A percentile compares a stretch with the other conserved stretches of the same genome.
These are phyloP conservation scores for Chrysoporthe cubensis DNA, from an alignment of 2,329 filamentous ascomycete species.

Conservation along the genomic window DNA sequence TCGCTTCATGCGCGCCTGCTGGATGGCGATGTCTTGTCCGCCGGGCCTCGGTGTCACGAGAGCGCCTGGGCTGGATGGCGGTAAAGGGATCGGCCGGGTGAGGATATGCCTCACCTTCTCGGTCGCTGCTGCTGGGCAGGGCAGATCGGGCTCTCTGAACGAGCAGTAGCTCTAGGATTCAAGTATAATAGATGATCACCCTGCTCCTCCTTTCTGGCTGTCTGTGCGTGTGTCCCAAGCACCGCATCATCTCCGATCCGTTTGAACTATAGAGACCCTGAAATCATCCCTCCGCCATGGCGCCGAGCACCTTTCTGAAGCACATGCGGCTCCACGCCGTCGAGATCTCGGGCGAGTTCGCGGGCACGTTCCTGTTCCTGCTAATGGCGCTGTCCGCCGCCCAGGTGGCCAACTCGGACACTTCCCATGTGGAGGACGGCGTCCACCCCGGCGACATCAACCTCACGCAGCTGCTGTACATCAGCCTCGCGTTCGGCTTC, in stretches of 20 bases:
- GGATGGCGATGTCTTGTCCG: background rate
- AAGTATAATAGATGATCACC: background rate
- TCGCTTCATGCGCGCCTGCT: background rate
- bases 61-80: background rate
- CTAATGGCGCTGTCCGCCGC: slow-evolving; percentile 28
- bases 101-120: background rate
- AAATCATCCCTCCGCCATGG: slow-evolving; percentile 6
- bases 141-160: background rate
- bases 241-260: background rate
- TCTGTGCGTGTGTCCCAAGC: background rate
- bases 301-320: slow-evolving; percentile 12
- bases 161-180: no score
- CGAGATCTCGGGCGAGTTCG: slow-evolving; percentile 26
- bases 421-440: slow-evolving; percentile 17
- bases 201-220: background rate
- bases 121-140: background rate
- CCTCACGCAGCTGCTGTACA: slow-evolving; percentile 35
- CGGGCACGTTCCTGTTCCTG: slow-evolving; percentile 29
- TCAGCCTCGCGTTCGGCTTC: slow-evolving; percentile 26
- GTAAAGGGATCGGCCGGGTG: background rate
- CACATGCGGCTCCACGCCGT: slow-evolving; percentile 24
- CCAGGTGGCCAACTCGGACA: slow-evolving; percentile 34
- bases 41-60: background rate
- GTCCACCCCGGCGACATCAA: slow-evolving; percentile 28
- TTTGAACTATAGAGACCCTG: background rate